Percentiles rank a stretch among this genome's conserved stretches.
These are phyloP conservation scores for Sisymbrium irio DNA, from an alignment of 345 rosid genomes.

Conservation along the genomic window DNA sequence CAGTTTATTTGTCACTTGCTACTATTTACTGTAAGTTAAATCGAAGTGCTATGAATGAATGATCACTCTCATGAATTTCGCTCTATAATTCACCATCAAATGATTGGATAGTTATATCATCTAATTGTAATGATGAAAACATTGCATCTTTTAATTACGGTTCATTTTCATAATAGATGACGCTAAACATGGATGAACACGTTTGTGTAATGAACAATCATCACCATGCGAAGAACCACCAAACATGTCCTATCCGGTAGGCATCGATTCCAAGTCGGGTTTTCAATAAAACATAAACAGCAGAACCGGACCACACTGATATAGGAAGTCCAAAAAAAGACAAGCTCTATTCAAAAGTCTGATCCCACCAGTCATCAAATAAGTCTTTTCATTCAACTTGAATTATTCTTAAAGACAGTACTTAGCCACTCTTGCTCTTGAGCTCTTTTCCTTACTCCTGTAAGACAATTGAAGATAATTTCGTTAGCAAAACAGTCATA, in stretches of 20 bases:
- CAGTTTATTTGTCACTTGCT: background rate
- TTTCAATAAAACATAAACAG: slow-evolving; percentile 2
- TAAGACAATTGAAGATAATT: background rate
- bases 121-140: no score
- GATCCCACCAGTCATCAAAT: slow-evolving; percentile 6
- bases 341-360: slow-evolving; percentile 18
- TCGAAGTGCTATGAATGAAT: background rate
- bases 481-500: background rate
- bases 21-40: background rate
- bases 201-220: background rate
- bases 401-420: background rate
- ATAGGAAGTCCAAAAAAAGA: slow-evolving; percentile 14
- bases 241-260: background rate
- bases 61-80: background rate
- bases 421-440: background rate
- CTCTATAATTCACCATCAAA: no score
- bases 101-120: no score
- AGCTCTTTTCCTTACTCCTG: slow-evolving; percentile 22
- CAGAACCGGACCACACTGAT: slow-evolving; percentile 3
- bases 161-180: no score
- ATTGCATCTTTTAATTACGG: no score
- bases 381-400: slow-evolving; percentile 16
- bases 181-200: background rate
- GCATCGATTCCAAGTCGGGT: background rate
- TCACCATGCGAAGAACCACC: background rate